Percentiles rank a stretch among this genome's conserved stretches.
Conservation (phyloP, 2,329 filamentous ascomycete genomes). For the Nannizziopsis barbatae region DNA sequence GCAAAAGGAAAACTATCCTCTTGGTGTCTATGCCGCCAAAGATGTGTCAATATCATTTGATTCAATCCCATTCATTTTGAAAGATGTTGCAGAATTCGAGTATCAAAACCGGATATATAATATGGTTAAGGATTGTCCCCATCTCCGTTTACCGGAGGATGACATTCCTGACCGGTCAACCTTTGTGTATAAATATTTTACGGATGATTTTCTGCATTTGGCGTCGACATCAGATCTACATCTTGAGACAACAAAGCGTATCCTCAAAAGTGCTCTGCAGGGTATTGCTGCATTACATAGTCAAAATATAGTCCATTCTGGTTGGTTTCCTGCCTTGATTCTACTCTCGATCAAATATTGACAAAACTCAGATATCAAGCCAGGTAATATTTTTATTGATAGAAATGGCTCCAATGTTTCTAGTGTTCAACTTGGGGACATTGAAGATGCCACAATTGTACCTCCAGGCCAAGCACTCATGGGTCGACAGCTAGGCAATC, state of each 20-base stretch:
- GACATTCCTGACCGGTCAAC: constrained; percentile 36
- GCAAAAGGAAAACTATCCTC: constrained; percentile 14
- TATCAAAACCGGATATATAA: constrained; percentile 11
- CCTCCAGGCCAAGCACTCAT: constrained; percentile 12
- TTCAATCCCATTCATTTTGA: constrained; percentile 18
- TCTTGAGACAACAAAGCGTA: constrained; percentile 28
- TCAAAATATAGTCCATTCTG: constrained; percentile 26
- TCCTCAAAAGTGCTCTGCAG: constrained; percentile 34
- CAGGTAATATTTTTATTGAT: constrained; percentile 27
- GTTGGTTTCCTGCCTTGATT: constrained; percentile 11
- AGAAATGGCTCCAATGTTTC: constrained; percentile 10
- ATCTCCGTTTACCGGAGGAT: constrained; percentile 29
- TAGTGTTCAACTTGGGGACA: constrained; percentile 20
- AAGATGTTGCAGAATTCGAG: constrained; percentile 16
- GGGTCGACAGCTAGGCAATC: constrained; percentile 19
- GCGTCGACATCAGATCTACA: constrained; percentile 29
- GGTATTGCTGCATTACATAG: constrained; percentile 30
- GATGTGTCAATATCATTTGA: no score
- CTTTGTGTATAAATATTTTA: constrained; percentile 39
- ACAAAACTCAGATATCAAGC: constrained; percentile 23
- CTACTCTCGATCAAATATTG: not conserved
- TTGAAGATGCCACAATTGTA: constrained; percentile 17
- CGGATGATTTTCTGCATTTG: constrained; percentile 35
- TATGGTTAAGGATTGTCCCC: not conserved
- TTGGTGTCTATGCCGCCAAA: constrained; percentile 16